These are phyloP conservation scores for Pythium rhizo-oryzae DNA, from an alignment of 352 stramenopile species.

Conservation along the genomic window DNA sequence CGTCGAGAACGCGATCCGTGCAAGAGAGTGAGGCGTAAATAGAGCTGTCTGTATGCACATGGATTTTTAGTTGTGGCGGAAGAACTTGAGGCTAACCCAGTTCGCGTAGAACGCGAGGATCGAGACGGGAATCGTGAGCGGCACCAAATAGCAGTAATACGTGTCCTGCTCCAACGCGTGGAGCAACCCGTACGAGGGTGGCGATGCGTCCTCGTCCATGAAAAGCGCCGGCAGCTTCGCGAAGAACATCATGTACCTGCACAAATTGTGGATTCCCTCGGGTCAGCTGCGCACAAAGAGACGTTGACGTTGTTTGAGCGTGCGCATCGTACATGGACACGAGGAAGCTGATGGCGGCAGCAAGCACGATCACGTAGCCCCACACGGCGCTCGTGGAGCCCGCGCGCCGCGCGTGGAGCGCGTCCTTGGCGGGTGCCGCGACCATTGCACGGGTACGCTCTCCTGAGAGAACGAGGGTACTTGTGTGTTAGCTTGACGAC, in stretches of 20 bases:
- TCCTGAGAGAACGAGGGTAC: no score
- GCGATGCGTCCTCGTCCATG: neutral
- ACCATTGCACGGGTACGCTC: no score
- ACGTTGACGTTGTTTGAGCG: neutral
- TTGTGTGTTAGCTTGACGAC: no score
- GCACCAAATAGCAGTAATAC: slow-evolving; percentile 82
- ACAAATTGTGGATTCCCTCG: neutral
- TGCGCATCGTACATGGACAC: slow-evolving; percentile 49
- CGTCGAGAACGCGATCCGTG: neutral
- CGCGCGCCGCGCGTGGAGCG: slow-evolving; percentile 35
- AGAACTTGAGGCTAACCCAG: slow-evolving; percentile 89
- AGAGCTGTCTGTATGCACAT: no score
- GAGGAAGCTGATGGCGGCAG: slow-evolving; percentile 53
- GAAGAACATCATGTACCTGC: slow-evolving; percentile 77
- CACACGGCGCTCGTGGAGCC: slow-evolving; percentile 78
- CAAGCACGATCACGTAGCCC: slow-evolving; percentile 76
- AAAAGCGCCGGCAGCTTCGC: slow-evolving; percentile 47
- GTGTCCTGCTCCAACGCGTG: slow-evolving; percentile 57
- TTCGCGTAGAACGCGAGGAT: slow-evolving; percentile 82
- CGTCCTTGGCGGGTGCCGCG: no score
- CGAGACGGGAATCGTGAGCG: slow-evolving; percentile 75
- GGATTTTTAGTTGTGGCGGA: slow-evolving; percentile 83
- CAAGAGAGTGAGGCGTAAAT: neutral
- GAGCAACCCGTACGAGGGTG: slow-evolving; percentile 32
- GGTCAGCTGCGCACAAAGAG: neutral